These are phyloP conservation scores for Andrographis paniculata DNA, from an alignment of 305 asterid species.

Conservation along the genomic window DNA sequence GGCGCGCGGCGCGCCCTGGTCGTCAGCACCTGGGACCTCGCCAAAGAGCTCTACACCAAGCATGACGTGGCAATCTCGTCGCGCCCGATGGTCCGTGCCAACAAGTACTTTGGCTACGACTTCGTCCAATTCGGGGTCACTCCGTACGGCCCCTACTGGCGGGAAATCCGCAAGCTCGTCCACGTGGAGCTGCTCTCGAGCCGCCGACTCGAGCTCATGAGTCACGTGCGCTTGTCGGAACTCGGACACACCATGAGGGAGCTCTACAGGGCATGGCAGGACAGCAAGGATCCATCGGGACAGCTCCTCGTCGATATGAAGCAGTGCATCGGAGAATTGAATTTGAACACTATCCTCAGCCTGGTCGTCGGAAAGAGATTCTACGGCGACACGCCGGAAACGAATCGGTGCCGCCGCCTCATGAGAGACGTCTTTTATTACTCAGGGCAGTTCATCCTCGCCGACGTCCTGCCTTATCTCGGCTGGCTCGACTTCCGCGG, in stretches of 20 bases:
- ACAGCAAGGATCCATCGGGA: neutral
- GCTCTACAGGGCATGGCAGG: neutral
- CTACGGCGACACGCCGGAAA: neutral
- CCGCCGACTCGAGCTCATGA: neutral
- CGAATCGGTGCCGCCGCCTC: neutral
- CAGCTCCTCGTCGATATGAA: neutral
- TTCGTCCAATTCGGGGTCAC: neutral
- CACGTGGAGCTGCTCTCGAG: neutral
- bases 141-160: neutral
- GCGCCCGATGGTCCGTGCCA: neutral
- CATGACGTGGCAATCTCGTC: neutral
- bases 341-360: neutral
- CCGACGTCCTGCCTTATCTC: neutral
- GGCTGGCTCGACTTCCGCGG: conserved; percentile 8
- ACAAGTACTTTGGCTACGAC: neutral
- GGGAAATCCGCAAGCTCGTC: neutral
- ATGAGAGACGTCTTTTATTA: neutral
- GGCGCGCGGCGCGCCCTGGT: neutral
- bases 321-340: conserved; percentile 1
- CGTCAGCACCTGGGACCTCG: conserved; percentile 1
- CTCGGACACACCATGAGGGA: neutral
- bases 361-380: conserved; percentile 2
- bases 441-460: neutral
- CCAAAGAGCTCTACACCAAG: neutral
- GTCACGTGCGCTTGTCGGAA: neutral